Evolutionary conservation across 2,329 filamentous ascomycete genomes (phyloP).

Genomic region (Penicillium frequentans): DNA sequence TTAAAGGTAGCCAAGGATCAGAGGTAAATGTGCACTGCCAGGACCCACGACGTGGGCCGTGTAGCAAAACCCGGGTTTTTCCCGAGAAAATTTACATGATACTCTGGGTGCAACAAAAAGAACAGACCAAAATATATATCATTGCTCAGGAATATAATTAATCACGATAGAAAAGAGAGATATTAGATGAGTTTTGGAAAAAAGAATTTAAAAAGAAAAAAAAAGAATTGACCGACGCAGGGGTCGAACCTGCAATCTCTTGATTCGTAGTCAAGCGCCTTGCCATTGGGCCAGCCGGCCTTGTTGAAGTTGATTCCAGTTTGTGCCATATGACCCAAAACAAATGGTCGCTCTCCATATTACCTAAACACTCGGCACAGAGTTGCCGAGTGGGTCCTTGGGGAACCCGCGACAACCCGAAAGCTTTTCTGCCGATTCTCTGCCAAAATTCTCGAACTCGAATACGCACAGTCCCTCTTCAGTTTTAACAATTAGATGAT

Average conservation of each 20-base stretch:
- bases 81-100: not conserved
- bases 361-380: too few species aligned
- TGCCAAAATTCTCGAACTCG: too few species aligned
- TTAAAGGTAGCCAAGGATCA: not conserved
- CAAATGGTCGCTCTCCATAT: too few species aligned
- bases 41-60: not conserved
- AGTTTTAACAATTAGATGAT: too few species aligned
- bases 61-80: not conserved
- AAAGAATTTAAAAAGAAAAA: not conserved
- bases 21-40: not conserved
- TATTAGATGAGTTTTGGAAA: too few species aligned
- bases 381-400: not conserved
- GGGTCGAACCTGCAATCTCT: slow-evolving; percentile 52
- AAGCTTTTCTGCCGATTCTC: too few species aligned
- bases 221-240: slow-evolving; percentile 36
- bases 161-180: too few species aligned
- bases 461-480: too few species aligned
- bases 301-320: not conserved
- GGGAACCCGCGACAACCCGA: not conserved
- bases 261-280: slow-evolving; percentile 55
- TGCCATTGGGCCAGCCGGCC: slow-evolving; percentile 49
- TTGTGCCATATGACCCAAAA: not conserved
- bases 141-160: not conserved
- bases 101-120: not conserved
- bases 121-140: not conserved